Percentiles rank a stretch among this genome's conserved stretches.
Conservation (phyloP, 2,329 filamentous ascomycete genomes). For the Botrytis hyacinthi region DNA sequence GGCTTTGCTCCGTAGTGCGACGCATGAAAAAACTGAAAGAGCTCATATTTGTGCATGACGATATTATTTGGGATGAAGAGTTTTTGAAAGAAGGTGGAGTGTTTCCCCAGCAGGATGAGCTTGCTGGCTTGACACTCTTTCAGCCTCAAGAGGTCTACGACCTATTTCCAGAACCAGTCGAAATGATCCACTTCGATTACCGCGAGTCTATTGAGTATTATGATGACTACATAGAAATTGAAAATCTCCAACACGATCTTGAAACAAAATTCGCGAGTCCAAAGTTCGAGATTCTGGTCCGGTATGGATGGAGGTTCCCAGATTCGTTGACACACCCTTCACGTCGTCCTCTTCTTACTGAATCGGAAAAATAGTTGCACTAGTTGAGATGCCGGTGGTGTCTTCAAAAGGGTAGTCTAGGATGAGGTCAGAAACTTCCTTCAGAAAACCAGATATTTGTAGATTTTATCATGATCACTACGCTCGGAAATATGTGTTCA, state of each 20-base stretch:
- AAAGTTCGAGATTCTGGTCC: neutral
- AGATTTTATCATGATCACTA: neutral
- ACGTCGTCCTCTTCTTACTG: neutral
- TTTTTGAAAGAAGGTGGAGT: neutral
- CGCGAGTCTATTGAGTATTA: neutral
- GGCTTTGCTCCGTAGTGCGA: neutral
- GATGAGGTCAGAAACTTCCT: neutral
- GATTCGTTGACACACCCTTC: neutral
- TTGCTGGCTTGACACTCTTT: neutral
- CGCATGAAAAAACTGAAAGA: neutral
- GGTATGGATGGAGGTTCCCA: neutral
- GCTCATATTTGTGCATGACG: neutral
- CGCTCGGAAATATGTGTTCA: neutral
- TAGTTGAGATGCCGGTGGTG: too few species aligned
- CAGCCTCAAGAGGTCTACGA: neutral
- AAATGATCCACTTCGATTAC: fast-evolving
- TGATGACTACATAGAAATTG: fast-evolving
- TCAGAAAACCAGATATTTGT: neutral
- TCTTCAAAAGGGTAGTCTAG: neutral
- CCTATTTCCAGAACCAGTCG: neutral
- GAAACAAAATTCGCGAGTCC: neutral
- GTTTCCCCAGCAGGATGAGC: neutral
- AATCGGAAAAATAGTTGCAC: neutral
- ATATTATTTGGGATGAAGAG: fast-evolving
- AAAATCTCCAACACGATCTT: neutral